Conservation (phyloP, 2,329 filamentous ascomycete species). For the Gremmenia infestans region DNA sequence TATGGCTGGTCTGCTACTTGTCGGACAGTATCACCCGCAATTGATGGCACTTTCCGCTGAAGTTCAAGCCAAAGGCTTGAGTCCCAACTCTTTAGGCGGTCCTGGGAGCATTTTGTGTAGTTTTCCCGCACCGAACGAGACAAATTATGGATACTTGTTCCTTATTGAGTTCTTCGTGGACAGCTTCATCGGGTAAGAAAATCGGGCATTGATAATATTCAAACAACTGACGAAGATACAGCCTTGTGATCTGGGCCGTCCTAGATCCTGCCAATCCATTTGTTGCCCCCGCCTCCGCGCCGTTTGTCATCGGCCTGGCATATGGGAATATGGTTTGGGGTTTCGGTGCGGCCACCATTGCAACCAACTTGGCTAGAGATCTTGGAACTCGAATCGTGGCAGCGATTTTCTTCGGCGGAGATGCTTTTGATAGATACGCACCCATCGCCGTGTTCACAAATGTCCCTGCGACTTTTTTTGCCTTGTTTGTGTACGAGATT, state of each 20-base stretch:
- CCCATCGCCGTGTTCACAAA: constrained; percentile 53
- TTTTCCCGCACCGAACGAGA: constrained; percentile 46
- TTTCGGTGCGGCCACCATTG: constrained; percentile 50
- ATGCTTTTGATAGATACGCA: constrained; percentile 45
- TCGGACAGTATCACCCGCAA: constrained; percentile 52
- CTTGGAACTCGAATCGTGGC: constrained; percentile 55
- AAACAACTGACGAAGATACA: not conserved
- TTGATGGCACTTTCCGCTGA: constrained; percentile 37
- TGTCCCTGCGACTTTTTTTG: constrained; percentile 51
- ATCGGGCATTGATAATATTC: not conserved
- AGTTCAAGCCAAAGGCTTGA: constrained; percentile 27
- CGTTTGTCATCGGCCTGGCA: constrained; percentile 51
- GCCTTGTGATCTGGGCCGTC: constrained; percentile 52
- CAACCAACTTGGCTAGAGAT: constrained; percentile 53
- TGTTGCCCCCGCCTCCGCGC: constrained; percentile 40
- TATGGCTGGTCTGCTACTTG: constrained; percentile 48
- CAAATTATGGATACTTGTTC: constrained; percentile 51
- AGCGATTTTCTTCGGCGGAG: constrained; percentile 50
- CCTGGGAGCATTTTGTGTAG: constrained; percentile 51
- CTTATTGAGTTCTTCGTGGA: constrained; percentile 56
- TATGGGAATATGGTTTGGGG: constrained; percentile 46
- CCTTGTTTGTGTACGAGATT: constrained; percentile 50
- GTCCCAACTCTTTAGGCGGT: constrained; percentile 41
- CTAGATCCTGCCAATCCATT: constrained; percentile 56
- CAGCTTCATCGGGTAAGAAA: constrained; percentile 41